These are phyloP conservation scores for Ustilaginoidea virens DNA, from an alignment of 2,329 filamentous ascomycete species.

Conservation along the genomic window DNA sequence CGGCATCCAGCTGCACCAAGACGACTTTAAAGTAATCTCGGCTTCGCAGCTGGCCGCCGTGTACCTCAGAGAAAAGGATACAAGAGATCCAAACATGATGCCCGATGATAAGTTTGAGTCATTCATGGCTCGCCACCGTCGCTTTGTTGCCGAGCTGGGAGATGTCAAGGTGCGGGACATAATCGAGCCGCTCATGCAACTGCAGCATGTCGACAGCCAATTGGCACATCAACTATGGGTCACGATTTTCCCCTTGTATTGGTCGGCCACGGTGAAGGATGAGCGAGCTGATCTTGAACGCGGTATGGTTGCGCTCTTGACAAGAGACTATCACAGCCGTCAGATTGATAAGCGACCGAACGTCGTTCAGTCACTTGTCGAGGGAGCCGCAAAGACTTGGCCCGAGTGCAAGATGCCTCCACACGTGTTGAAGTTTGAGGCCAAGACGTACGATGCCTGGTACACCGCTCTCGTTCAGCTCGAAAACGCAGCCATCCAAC, in stretches of 20 bases:
- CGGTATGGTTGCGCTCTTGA: constrained; percentile 76
- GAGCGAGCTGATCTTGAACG: constrained; percentile 84
- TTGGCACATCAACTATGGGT: constrained; percentile 86
- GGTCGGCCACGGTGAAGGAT: constrained; percentile 76
- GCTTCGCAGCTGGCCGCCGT: constrained; percentile 58
- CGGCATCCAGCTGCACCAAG: constrained; percentile 60
- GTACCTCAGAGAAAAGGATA: constrained; percentile 65
- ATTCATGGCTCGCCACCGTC: constrained; percentile 61
- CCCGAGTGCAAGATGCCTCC: constrained; percentile 87
- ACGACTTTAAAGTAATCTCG: constrained; percentile 70
- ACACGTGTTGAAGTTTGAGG: constrained; percentile 90
- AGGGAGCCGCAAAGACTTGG: constrained; percentile 70
- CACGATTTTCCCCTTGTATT: constrained; percentile 79
- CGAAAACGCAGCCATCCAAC: constrained; percentile 75
- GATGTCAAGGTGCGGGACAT: constrained; percentile 81
- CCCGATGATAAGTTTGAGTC: constrained; percentile 69
- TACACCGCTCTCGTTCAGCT: constrained; percentile 86
- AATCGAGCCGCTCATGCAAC: constrained; percentile 75
- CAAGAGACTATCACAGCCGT: constrained; percentile 87
- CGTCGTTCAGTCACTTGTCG: constrained; percentile 81
- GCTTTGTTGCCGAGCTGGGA: constrained; percentile 70
- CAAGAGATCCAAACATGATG: constrained; percentile 48
- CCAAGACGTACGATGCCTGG: constrained; percentile 91
- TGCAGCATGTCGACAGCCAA: constrained; percentile 76
- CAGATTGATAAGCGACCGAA: constrained; percentile 94